A percentile compares a stretch with the other conserved stretches of the same genome.
These are phyloP conservation scores for Xanthoparmelia taractica DNA, from an alignment of 495 filamentous ascomycete genomes.

Conservation along the genomic window DNA sequence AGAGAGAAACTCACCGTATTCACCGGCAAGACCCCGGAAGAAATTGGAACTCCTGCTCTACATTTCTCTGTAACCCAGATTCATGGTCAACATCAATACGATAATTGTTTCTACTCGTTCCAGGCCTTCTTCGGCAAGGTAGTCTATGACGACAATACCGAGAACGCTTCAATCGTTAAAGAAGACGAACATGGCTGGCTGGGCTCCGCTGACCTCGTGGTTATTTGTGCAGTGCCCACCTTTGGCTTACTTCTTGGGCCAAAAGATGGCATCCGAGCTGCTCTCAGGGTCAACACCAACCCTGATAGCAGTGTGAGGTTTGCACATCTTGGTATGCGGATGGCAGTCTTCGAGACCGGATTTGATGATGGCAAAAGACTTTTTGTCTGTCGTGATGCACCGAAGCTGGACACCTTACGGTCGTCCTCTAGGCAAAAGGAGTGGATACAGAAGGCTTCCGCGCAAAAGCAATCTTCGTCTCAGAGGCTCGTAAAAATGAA, in stretches of 20 bases:
- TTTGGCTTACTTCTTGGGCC: conserved; percentile 13
- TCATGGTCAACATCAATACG: not conserved
- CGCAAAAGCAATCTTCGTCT: not conserved
- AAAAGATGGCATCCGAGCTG: conserved; percentile 1
- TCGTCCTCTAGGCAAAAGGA: not conserved
- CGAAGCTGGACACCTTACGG: not conserved
- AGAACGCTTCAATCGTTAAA: not conserved
- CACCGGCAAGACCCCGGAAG: conserved; percentile 2
- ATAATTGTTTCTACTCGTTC: conserved; percentile 9
- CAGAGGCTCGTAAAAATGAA: not conserved
- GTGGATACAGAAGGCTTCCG: not conserved
- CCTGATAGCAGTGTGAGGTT: conserved; percentile 1
- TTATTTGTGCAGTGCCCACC: conserved; percentile 11
- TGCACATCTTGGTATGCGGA: not conserved
- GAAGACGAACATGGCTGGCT: conserved; percentile 15
- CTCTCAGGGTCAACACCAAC: conserved; percentile 9
- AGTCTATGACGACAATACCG: not conserved
- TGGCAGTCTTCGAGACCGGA: not conserved
- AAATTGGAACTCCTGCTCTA: conserved; percentile 12
- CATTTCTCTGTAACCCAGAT: conserved; percentile 11
- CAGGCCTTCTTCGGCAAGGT: conserved; percentile 15
- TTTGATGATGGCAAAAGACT: not conserved
- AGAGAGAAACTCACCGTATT: conserved; percentile 11
- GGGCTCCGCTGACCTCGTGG: conserved; percentile 12
- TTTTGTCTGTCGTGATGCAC: conserved; percentile 3